Conservation (phyloP, 164 flowering plant species). For the Euptelea pleiosperma region DNA sequence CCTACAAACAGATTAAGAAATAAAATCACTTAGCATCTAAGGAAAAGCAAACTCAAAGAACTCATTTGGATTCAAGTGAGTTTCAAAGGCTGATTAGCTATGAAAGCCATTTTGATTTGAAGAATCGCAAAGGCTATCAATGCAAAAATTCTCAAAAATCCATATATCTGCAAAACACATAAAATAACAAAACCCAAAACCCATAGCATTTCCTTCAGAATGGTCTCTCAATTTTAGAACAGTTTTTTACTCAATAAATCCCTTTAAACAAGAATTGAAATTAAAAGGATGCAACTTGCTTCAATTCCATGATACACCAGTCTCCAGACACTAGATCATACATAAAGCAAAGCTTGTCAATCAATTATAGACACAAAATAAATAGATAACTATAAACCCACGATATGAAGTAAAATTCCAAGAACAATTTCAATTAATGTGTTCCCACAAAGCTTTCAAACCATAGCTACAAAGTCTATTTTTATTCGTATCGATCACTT, state of each 20-base stretch:
- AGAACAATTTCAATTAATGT: no score
- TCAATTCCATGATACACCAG: neutral
- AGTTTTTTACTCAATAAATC: neutral
- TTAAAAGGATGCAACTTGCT: neutral
- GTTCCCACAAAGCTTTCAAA: no score
- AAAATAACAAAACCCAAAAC: neutral
- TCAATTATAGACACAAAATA: no score
- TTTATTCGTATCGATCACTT: no score
- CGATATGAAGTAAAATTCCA: no score
- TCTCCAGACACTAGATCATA: neutral
- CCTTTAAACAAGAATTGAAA: no score
- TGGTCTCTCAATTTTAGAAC: no score
- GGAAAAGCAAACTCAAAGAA: neutral
- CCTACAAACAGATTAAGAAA: constrained; percentile 5
- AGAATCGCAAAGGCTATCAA: neutral
- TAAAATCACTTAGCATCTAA: no score
- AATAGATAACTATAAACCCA: no score
- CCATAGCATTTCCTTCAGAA: no score
- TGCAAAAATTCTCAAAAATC: neutral
- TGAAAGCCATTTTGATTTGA: neutral
- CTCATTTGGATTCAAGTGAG: neutral
- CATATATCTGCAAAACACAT: neutral
- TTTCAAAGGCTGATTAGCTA: neutral
- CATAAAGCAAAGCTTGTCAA: no score
- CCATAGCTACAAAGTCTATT: no score